Percentiles rank a stretch among this genome's conserved stretches.
phyloP scores from a whole-genome alignment of 352 stramenopile genomes.

The Phytophthora syringae region DNA sequence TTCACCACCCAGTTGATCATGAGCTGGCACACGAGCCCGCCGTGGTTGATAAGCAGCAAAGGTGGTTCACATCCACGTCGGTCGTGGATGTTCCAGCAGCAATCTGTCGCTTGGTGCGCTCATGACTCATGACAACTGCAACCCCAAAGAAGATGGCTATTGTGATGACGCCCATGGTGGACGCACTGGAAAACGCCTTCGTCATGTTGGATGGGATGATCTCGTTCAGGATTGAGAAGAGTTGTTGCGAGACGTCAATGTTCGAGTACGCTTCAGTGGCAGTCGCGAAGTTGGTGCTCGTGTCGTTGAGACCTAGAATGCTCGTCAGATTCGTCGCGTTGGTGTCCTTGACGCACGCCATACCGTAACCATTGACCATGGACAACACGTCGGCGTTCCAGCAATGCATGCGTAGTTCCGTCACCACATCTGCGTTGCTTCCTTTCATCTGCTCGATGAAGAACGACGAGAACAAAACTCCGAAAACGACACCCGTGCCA shows the following conservation, averaged over 20 bases:
- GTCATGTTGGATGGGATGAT: constrained; percentile 79
- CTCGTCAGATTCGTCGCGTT: constrained; percentile 32
- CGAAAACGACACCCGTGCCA: constrained; percentile 46
- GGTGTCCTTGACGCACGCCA: constrained; percentile 43
- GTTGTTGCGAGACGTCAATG: constrained; percentile 68
- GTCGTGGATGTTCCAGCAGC: constrained; percentile 16
- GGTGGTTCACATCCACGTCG: constrained; percentile 58
- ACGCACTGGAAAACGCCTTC: constrained; percentile 50
- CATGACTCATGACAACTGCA: constrained; percentile 60
- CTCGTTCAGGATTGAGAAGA: constrained; percentile 66
- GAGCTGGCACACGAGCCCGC: constrained; percentile 68
- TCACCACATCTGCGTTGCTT: constrained; percentile 13
- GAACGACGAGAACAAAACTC: constrained; percentile 36
- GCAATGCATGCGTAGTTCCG: constrained; percentile 52
- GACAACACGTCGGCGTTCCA: constrained; percentile 51
- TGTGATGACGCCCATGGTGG: constrained; percentile 73
- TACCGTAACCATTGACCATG: constrained; percentile 31
- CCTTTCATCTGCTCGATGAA: constrained; percentile 51
- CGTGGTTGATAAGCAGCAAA: constrained; percentile 71
- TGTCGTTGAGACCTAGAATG: constrained; percentile 62
- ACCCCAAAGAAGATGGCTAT: constrained; percentile 76
- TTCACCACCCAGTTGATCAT: constrained; percentile 73
- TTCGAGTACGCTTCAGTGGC: constrained; percentile 25
- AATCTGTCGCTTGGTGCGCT: constrained; percentile 34
- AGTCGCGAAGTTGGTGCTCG: constrained; percentile 45